Evolutionary conservation across 2,329 filamentous ascomycete species (phyloP), one percentile per base, ranked within the genome.

Genomic region (Beauveria bassiana): DNA sequence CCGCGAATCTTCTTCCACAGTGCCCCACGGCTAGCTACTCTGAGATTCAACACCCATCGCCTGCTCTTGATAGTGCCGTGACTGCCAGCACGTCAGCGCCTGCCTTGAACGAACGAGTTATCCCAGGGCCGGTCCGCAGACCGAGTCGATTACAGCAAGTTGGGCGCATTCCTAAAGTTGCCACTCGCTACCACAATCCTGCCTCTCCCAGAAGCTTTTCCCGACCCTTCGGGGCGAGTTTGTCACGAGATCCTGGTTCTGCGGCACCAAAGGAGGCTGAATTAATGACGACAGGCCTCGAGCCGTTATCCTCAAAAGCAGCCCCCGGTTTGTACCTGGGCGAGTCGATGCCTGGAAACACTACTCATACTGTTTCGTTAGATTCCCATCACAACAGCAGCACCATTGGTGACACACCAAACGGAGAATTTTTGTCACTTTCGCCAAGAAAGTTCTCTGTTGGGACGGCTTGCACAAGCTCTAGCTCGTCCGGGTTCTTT

Each of bases 191-290:
- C 59, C 79, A 86, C 42, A 83, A 88, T 64, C 84, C 84, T 53
- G 83, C 85, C 1, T 87, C 90, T 0, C 84, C 89, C 1, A 87
- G 86, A 70, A 96, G 91, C 38, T 96, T 96, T 71, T 96, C 93
- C 3, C 81, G 91, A 9, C 91, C 93, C 0, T 96, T 96, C 70
- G 74, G 81, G 54, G 71, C 80, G 14, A 86, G 83, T 65, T 64
- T 79, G 49, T 77, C 81, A 62, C 65, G 62, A 59, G 69, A 58
- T 60, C 68, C 51, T 50, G 69, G 57, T 55, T 74, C 12, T 70
- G 76, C 64, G 61, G 72, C 59, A 2, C 60, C 68, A 8, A 63
- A 64, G 22, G 69, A 72, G 20, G 57, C 65, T 0, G 70, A 78
- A 1, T 81, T 75, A 0, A 71, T 83, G 56, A 79, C 79, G 2